Evolutionary conservation across 352 stramenopile genomes (phyloP), one percentile per base, ranked within the genome.

Genomic region (Phytophthora foliorum): DNA sequence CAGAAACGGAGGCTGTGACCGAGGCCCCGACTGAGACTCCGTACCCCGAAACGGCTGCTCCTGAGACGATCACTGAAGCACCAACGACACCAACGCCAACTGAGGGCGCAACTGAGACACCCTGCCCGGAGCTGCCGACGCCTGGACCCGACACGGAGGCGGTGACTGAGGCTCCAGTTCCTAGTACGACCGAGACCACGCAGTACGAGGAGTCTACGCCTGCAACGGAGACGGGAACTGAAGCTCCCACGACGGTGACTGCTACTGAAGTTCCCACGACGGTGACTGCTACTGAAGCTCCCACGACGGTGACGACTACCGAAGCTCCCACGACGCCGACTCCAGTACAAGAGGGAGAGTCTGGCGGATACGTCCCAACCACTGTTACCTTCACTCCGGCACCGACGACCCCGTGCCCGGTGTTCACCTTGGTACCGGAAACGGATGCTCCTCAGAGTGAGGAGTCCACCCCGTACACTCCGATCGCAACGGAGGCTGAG

Each of bases 41-140:
- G 21, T 49, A 19, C 14, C 42, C 42, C 14, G 48, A 55, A n/a
- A 55, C 29, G 6, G 22, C 38, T 4, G 41, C 22, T 3, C 60
- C 60, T 6, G 57, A 58, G 24, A 45, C 22, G 19, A 29, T 48
- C 19, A 69, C 51, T 6, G 61, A 69, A 29, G 52, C 41, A 2
- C 52, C 60, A 10, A 55, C 57, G 10, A 48, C 44, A 10, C 58
- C 44, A 1, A 60, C 44, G n/a, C 48, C 48, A 24, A 52, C 55
- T 2, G 16, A 42, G 36, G 36, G 8, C 36, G 48, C 34, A 16
- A 75, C 61, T 1, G 63, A 69, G 19, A 64, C 63, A 6, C 69
- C 64, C 5, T 77, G 57, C 6, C 57, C 69, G 17, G 41, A 22
- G 22, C 38, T 67, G 17, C 67, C 67, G 10, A 67, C 54, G 3